phyloP scores from a whole-genome alignment of 768 basidiomycete species.

The Pulveroboletus sp. region DNA sequence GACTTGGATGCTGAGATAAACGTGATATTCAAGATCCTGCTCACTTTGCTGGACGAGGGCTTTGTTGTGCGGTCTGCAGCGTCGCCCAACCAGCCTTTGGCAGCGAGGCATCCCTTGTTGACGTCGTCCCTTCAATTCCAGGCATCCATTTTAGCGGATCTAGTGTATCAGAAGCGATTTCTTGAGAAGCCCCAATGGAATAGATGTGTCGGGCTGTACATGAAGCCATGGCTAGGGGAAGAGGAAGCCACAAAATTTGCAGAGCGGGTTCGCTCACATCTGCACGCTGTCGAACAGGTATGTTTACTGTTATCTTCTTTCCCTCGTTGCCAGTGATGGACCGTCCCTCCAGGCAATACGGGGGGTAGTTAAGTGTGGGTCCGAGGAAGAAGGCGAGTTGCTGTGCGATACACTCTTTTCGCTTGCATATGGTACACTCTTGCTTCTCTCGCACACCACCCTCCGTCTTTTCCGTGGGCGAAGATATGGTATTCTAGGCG shows the following conservation, averaged over 20 bases:
- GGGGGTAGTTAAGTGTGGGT: conserved; percentile 38
- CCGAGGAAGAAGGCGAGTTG: conserved; percentile 75
- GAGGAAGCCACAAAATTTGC: conserved; percentile 50
- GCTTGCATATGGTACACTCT: conserved; percentile 90
- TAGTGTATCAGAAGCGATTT: conserved; percentile 61
- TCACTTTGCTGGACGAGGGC: conserved; percentile 56
- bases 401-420: conserved; percentile 94
- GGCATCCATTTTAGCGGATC: conserved; percentile 73
- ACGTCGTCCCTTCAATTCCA: conserved; percentile 65
- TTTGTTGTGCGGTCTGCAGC: conserved; percentile 39
- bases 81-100: conserved; percentile 50
- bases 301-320: conserved; percentile 13
- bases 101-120: conserved; percentile 56
- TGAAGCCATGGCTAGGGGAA: conserved; percentile 68
- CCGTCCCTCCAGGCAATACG: conserved; percentile 52
- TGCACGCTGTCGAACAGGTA: conserved; percentile 74
- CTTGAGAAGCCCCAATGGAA: conserved; percentile 57
- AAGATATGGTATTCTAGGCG: conserved; percentile 92
- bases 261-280: conserved; percentile 67
- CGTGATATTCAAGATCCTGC: conserved; percentile 52
- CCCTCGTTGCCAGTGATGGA: conserved; percentile 8
- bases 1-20: conserved; percentile 65
- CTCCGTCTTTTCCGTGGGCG: conserved; percentile 86
- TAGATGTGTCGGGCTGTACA: conserved; percentile 69
- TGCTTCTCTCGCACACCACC: conserved; percentile 91